Percentiles rank a stretch among this genome's conserved stretches.
Evolutionary conservation across 345 rosid species (phyloP).

Genomic region (Erucastrum elatum): DNA sequence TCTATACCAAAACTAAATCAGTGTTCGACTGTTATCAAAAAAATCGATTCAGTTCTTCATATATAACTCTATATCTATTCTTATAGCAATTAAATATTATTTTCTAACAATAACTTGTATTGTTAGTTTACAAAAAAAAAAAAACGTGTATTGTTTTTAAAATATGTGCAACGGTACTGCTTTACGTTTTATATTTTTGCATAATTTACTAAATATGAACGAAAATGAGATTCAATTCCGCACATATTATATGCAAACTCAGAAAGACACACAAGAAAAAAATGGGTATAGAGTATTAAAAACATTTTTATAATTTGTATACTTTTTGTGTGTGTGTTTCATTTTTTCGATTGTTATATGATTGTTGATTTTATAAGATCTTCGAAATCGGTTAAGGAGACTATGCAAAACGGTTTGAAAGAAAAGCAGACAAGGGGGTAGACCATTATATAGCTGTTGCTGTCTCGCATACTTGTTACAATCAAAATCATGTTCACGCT

Average conservation of each 20-base stretch:
- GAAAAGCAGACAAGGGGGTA: neutral
- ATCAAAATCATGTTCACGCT: constrained; percentile 17
- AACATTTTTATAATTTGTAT: neutral
- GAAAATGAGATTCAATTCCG: neutral
- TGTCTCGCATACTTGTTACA: constrained; percentile 12
- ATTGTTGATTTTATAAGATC: neutral
- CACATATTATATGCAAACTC: neutral
- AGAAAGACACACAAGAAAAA: no score
- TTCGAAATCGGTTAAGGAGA: neutral
- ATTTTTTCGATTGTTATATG: neutral
- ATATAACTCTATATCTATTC: neutral
- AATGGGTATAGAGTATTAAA: no score
- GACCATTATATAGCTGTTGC: neutral
- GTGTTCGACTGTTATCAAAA: neutral
- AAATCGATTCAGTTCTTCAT: neutral
- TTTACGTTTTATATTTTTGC: neutral
- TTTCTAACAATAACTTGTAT: neutral
- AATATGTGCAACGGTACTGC: neutral
- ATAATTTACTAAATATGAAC: neutral
- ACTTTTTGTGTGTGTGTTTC: neutral
- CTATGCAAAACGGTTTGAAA: neutral
- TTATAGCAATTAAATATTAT: neutral
- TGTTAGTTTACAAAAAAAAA: neutral
- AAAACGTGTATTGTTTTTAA: neutral
- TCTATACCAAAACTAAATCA: neutral